These are phyloP conservation scores for Cutaneotrichosporon cutaneum DNA, from an alignment of 1,284 basidiomycete genomes.

Conservation along the genomic window DNA sequence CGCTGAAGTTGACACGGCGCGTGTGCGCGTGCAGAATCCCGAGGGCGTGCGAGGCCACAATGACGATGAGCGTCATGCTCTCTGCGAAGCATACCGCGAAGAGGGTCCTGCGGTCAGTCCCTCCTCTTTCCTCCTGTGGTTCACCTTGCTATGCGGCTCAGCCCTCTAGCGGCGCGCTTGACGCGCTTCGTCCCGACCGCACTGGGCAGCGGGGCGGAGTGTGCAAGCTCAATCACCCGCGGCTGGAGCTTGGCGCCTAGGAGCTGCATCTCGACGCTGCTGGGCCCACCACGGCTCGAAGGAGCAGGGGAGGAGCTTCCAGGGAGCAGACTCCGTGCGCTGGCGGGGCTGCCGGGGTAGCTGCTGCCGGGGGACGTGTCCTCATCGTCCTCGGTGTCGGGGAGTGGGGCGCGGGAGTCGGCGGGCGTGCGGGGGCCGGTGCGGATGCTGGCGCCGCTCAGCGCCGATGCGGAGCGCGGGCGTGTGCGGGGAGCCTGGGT, in stretches of 20 bases:
- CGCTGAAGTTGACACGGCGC: constrained; percentile 49
- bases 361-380: constrained; percentile 12
- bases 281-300: neutral
- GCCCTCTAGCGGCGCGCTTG: constrained; percentile 41
- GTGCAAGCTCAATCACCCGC: constrained; percentile 36
- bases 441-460: neutral
- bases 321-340: neutral
- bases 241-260: constrained; percentile 33
- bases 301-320: neutral
- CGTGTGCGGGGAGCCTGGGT: neutral
- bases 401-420: neutral
- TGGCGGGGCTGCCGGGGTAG: constrained; percentile 4
- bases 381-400: constrained; percentile 22
- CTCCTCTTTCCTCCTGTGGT: too few relatives aligned
- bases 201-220: constrained; percentile 16
- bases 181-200: constrained; percentile 22
- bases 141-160: constrained; percentile 42
- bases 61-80: constrained; percentile 46
- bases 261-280: constrained; percentile 28
- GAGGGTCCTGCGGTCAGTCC: constrained; percentile 36
- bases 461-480: constrained; percentile 13
- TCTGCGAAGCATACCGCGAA: constrained; percentile 52
- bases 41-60: constrained; percentile 48
- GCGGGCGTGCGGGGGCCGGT: neutral
- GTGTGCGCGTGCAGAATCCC: constrained; percentile 46